These are phyloP conservation scores for Lanzia echinophila DNA, from an alignment of 2,329 filamentous ascomycete species.

Conservation along the genomic window DNA sequence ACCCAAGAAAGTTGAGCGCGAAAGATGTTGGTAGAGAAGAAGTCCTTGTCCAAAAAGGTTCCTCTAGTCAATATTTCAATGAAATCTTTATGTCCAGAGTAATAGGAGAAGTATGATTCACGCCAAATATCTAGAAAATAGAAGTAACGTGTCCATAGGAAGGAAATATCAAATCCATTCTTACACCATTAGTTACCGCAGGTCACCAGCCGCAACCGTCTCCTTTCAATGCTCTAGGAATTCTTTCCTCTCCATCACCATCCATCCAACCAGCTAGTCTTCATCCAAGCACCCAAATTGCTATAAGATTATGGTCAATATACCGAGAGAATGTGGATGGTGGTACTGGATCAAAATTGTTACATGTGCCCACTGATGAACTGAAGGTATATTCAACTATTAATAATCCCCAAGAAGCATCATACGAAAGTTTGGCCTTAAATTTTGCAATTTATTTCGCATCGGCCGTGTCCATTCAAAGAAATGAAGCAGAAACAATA, in stretches of 20 bases:
- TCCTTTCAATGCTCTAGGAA: not conserved
- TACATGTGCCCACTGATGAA: slow-evolving; percentile 60
- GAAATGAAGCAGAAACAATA: slow-evolving; percentile 4
- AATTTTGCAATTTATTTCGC: slow-evolving; percentile 47
- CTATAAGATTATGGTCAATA: slow-evolving; percentile 48
- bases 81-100: not conserved
- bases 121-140: not conserved
- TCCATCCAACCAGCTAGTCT: not conserved
- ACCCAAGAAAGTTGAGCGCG: not conserved
- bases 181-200: not conserved
- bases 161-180: no score
- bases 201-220: not conserved
- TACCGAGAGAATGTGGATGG: slow-evolving; percentile 63
- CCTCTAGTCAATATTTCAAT: not conserved
- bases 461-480: slow-evolving; percentile 33
- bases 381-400: slow-evolving; percentile 50
- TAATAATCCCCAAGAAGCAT: slow-evolving; percentile 48
- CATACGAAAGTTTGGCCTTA: slow-evolving; percentile 33
- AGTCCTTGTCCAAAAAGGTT: not conserved
- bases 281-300: not conserved
- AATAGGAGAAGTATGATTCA: not conserved
- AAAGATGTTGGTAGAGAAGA: not conserved
- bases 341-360: slow-evolving; percentile 54
- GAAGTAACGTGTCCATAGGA: not conserved
- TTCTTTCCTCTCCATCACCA: not conserved